Percentiles rank a stretch among this genome's conserved stretches.
These are phyloP conservation scores for Aspergillus flavus DNA, from an alignment of 2,329 filamentous ascomycete species.

Conservation along the genomic window DNA sequence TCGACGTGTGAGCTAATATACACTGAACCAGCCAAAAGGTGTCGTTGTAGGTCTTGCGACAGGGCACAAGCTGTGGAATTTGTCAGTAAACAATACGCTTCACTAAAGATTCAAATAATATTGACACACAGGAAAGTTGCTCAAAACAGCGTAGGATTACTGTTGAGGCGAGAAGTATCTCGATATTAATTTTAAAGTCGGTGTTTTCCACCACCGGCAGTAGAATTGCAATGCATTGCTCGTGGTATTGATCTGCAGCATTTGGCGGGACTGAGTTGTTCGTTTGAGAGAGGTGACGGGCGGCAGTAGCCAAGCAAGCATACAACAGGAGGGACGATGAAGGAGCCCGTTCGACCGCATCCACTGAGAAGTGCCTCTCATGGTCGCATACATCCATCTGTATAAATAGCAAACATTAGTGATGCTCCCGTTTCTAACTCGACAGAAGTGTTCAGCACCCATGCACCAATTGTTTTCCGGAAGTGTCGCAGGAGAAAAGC, in stretches of 20 bases:
- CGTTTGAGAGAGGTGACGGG: constrained; percentile 37
- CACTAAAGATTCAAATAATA: background rate
- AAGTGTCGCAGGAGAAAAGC: constrained; percentile 39
- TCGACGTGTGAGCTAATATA: constrained; percentile 39
- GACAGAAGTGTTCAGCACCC: constrained; percentile 24
- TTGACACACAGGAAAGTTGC: constrained; percentile 36
- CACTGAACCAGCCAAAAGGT: constrained; percentile 39
- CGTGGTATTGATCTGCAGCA: constrained; percentile 37
- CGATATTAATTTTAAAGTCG: constrained; percentile 34
- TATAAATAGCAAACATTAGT: constrained; percentile 13
- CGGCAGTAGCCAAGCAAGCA: constrained; percentile 37
- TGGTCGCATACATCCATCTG: constrained; percentile 38
- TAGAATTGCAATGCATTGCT: constrained; percentile 39
- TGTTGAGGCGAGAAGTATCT: constrained; percentile 37
- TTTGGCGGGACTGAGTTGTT: constrained; percentile 31
- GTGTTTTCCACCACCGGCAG: constrained; percentile 35
- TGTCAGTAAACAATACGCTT: constrained; percentile 13
- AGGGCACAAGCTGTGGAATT: constrained; percentile 30
- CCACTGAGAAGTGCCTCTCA: constrained; percentile 33
- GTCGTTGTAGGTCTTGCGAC: constrained; percentile 36
- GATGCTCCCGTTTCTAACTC: background rate
- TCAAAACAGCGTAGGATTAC: constrained; percentile 41
- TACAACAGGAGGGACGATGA: constrained; percentile 35
- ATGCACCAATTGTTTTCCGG: constrained; percentile 34
- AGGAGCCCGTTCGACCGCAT: constrained; percentile 35